Conservation (phyloP, 192 early-diverging fungal species). For the Powellomyces hirtus region DNA sequence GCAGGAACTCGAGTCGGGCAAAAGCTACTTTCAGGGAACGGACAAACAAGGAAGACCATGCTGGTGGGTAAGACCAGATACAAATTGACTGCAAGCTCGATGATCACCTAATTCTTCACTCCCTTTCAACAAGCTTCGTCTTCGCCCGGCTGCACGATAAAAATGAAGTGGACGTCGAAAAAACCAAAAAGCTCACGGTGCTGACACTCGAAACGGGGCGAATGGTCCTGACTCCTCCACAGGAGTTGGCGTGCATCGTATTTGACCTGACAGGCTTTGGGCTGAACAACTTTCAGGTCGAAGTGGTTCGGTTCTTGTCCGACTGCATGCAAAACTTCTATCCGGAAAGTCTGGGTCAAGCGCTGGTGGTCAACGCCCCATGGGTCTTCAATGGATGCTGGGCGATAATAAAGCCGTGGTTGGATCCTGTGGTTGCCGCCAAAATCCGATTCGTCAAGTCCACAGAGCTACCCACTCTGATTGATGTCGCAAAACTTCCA, state of each 20-base stretch:
- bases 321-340: constrained; percentile 85
- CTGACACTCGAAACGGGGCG: constrained; percentile 58
- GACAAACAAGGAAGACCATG: constrained; percentile 59
- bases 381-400: constrained; percentile 84
- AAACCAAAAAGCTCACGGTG: constrained; percentile 32
- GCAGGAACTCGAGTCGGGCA: constrained; percentile 46
- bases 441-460: constrained; percentile 75
- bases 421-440: constrained; percentile 86
- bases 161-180: constrained; percentile 20
- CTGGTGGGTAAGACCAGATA: constrained; percentile 25
- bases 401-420: constrained; percentile 75
- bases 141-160: constrained; percentile 44
- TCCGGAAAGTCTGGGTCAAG: constrained; percentile 81
- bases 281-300: constrained; percentile 74
- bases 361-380: constrained; percentile 82
- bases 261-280: constrained; percentile 81
- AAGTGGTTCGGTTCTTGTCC: constrained; percentile 73
- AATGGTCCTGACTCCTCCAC: constrained; percentile 48
- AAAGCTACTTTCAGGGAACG: constrained; percentile 49
- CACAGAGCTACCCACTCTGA: constrained; percentile 57
- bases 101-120: not conserved
- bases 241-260: constrained; percentile 59
- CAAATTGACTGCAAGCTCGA: not conserved
- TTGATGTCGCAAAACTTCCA: constrained; percentile 61
- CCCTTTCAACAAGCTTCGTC: too few relatives aligned